Percentiles rank a stretch among this genome's conserved stretches.
phyloP scores from a whole-genome alignment of 208 protist genomes.

The Crithidia fasciculata region DNA sequence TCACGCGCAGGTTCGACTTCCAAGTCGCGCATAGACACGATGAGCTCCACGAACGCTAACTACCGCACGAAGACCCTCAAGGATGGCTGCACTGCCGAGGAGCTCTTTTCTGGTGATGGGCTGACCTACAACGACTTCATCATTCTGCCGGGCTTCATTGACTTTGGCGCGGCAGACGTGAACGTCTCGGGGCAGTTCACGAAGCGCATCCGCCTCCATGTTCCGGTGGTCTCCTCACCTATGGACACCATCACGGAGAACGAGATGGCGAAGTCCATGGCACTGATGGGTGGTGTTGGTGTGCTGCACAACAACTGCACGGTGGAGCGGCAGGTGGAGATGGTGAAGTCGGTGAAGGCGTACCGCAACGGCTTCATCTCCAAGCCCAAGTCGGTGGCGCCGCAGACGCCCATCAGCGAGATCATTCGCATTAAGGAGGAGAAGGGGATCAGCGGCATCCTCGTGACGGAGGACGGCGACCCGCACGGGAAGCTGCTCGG shows the following conservation, averaged over 20 bases:
- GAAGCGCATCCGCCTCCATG: constrained; percentile 92
- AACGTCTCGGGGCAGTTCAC: constrained; percentile 82
- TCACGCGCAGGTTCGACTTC: not conserved
- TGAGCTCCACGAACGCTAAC: constrained; percentile 43
- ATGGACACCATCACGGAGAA: constrained; percentile 97
- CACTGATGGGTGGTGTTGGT: constrained; percentile 95
- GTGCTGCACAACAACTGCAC: constrained; percentile 97
- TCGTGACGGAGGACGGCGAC: constrained; percentile 95
- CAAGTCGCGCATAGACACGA: constrained; percentile 8
- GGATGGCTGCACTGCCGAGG: constrained; percentile 87
- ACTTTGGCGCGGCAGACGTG: constrained; percentile 92
- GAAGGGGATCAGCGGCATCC: constrained; percentile 96
- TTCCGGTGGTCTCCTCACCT: constrained; percentile 93
- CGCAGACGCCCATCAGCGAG: constrained; percentile 82
- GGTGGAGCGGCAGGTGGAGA: constrained; percentile 90
- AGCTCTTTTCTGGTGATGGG: constrained; percentile 85
- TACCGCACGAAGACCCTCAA: constrained; percentile 78
- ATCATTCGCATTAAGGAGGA: constrained; percentile 92
- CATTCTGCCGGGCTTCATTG: constrained; percentile 95
- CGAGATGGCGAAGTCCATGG: constrained; percentile 90
- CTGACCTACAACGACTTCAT: constrained; percentile 96
- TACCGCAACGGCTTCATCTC: constrained; percentile 98
- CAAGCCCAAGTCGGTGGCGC: constrained; percentile 91
- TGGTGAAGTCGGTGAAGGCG: constrained; percentile 94
- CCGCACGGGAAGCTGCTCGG: constrained; percentile 95